These are phyloP conservation scores for Lanmaoa rubissima DNA, from an alignment of 768 basidiomycete genomes.

Conservation along the genomic window DNA sequence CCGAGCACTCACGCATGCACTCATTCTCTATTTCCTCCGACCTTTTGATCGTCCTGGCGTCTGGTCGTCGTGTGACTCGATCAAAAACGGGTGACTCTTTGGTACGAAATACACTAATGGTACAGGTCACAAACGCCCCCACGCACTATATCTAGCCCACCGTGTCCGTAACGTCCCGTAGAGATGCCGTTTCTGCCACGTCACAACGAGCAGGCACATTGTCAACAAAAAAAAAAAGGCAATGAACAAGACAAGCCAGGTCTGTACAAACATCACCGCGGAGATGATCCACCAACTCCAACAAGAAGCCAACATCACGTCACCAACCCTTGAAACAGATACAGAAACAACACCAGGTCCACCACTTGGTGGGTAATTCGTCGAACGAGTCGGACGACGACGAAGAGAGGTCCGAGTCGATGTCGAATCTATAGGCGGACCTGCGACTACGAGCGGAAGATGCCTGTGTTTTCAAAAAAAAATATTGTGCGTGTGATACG, in stretches of 20 bases:
- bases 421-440: slow-evolving; percentile 20
- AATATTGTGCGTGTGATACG: background rate
- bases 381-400: slow-evolving; percentile 26
- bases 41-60: background rate
- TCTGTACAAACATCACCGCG: background rate
- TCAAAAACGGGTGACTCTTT: background rate
- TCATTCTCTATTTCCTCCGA: background rate
- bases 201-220: background rate
- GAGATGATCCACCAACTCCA: slow-evolving; percentile 2
- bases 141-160: background rate
- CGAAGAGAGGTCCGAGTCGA: slow-evolving; percentile 27
- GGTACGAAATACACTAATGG: slow-evolving; percentile 3
- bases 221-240: background rate
- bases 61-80: background rate
- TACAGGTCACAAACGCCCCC: background rate
- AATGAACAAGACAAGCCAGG: background rate
- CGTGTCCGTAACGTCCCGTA: background rate
- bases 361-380: slow-evolving; percentile 21
- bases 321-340: slow-evolving; percentile 28
- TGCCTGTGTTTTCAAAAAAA: background rate
- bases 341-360: slow-evolving; percentile 14
- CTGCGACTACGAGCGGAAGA: slow-evolving; percentile 4
- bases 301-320: background rate
- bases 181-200: background rate
- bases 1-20: too few species aligned